These are phyloP conservation scores for Botrytis galanthina DNA, from an alignment of 2,329 filamentous ascomycete species.

Conservation along the genomic window DNA sequence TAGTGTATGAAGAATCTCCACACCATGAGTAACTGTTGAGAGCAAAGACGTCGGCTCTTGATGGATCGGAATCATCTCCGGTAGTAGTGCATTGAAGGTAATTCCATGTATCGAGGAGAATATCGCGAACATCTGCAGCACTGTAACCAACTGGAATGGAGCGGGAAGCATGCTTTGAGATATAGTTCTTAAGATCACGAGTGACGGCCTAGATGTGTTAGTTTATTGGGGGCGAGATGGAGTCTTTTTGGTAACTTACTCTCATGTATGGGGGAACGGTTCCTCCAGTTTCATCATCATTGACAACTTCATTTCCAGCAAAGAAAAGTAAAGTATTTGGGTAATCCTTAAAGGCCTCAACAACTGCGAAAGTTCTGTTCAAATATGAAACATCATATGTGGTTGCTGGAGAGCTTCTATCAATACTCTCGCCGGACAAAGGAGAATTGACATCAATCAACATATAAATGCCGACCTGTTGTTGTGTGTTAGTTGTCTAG, in stretches of 20 bases:
- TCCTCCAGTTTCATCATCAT: constrained; percentile 58
- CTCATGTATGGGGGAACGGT: constrained; percentile 67
- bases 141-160: constrained; percentile 76
- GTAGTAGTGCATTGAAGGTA: constrained; percentile 66
- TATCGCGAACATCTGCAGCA: constrained; percentile 71
- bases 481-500: not conserved
- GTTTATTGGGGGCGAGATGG: not conserved
- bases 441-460: constrained; percentile 68
- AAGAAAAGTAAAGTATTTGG: constrained; percentile 72
- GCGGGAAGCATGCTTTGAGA: constrained; percentile 67
- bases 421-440: constrained; percentile 55
- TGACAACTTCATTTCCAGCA: constrained; percentile 77
- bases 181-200: constrained; percentile 78
- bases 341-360: constrained; percentile 65
- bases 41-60: constrained; percentile 71
- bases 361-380: constrained; percentile 64
- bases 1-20: constrained; percentile 59
- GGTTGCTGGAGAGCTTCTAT: constrained; percentile 54
- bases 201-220: constrained; percentile 60
- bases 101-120: constrained; percentile 72
- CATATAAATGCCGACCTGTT: constrained; percentile 62
- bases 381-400: constrained; percentile 60
- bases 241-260: constrained; percentile 27
- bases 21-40: constrained; percentile 78
- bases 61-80: constrained; percentile 55